phyloP scores from a whole-genome alignment of 2,329 filamentous ascomycete genomes.

The Colletotrichum gigasporum region DNA sequence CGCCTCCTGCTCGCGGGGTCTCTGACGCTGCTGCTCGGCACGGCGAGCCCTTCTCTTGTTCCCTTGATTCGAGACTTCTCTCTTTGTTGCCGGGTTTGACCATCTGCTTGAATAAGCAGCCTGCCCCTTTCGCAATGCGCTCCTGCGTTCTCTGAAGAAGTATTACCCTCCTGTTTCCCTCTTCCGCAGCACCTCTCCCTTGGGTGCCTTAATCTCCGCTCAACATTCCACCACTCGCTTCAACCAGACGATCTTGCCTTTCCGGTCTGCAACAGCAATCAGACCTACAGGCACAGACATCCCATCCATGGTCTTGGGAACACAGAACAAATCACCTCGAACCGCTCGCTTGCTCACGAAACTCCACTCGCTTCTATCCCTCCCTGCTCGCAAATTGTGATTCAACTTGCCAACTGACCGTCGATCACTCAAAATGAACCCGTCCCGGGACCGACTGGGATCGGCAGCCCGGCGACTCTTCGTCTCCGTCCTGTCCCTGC shows the following conservation, averaged over 20 bases:
- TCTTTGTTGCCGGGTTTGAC: conserved; percentile 8
- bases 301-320: not conserved
- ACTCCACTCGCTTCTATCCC: not conserved
- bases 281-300: not conserved
- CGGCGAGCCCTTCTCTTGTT: not conserved
- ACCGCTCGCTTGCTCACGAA: not conserved
- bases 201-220: not conserved
- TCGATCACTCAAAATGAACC: not conserved
- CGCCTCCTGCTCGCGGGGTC: not conserved
- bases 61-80: not conserved
- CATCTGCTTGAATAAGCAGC: not conserved
- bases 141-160: not conserved
- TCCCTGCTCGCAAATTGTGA: not conserved
- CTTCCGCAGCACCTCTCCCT: not conserved
- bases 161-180: not conserved
- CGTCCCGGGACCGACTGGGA: not conserved
- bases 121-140: not conserved
- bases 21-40: not conserved
- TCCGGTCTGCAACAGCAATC: not conserved
- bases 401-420: not conserved
- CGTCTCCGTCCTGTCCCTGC: conserved; percentile 5
- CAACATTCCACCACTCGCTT: conserved; percentile 6
- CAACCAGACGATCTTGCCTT: not conserved
- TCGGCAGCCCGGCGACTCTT: not conserved
- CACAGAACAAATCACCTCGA: not conserved